Percentiles rank a stretch among this genome's conserved stretches.
Evolutionary conservation across 192 early-diverging fungal genomes (phyloP).

Genomic region (Coemansia sp.): DNA sequence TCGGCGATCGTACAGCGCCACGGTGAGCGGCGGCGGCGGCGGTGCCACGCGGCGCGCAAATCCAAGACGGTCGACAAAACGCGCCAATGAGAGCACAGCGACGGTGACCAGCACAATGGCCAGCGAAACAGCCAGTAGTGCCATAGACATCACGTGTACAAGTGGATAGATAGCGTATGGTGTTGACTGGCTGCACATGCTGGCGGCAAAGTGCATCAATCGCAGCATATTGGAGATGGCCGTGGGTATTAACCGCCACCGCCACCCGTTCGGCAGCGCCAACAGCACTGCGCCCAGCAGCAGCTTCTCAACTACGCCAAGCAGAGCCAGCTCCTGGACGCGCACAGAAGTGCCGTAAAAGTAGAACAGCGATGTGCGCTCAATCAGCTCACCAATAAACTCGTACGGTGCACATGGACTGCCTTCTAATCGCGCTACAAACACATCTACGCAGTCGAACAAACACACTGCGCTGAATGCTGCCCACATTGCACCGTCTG

Average conservation of each 20-base stretch:
- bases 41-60: neutral
- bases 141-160: conserved; percentile 46
- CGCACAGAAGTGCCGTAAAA: conserved; percentile 46
- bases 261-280: conserved; percentile 37
- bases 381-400: conserved; percentile 43
- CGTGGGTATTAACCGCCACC: conserved; percentile 48
- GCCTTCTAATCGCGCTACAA: conserved; percentile 51
- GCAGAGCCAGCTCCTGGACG: conserved; percentile 45
- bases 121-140: conserved; percentile 22
- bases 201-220: conserved; percentile 43
- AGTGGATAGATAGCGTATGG: conserved; percentile 36
- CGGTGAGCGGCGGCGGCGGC: conserved; percentile 7
- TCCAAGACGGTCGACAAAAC: conserved; percentile 26
- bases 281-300: conserved; percentile 31
- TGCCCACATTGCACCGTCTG: conserved; percentile 32
- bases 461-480: conserved; percentile 29
- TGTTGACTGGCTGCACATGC: conserved; percentile 22
- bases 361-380: conserved; percentile 49
- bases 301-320: conserved; percentile 32
- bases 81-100: conserved; percentile 31
- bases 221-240: conserved; percentile 23
- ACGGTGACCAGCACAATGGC: conserved; percentile 39
- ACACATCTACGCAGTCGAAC: conserved; percentile 51
- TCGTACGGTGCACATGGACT: conserved; percentile 51
- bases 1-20: no score